These are phyloP conservation scores for Cymodocea nodosa DNA, from an alignment of 116 monocot genomes.

Conservation along the genomic window DNA sequence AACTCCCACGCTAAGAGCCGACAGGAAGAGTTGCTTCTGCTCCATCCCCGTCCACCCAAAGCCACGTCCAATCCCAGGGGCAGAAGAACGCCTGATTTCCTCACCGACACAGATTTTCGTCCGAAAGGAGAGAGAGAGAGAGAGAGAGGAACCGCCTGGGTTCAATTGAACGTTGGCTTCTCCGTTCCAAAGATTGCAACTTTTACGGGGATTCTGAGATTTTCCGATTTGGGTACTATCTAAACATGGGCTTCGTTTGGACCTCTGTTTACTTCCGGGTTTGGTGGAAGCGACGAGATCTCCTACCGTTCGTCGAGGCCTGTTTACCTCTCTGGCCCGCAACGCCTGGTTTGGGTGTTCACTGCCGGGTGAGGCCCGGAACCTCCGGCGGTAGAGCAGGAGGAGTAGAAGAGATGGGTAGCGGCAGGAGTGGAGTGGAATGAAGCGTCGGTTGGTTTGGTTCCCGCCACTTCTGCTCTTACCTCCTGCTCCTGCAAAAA, in stretches of 20 bases:
- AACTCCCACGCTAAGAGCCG: conserved; percentile 51
- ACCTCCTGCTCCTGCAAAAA: no score
- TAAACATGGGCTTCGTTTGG: no score
- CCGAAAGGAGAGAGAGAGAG: no score
- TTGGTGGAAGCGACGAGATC: background rate
- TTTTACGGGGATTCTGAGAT: no score
- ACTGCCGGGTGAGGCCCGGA: background rate
- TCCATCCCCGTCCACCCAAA: conserved; percentile 34
- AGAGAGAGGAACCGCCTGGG: background rate
- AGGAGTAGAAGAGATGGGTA: background rate
- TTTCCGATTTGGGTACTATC: no score
- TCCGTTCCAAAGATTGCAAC: no score
- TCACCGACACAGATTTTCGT: no score
- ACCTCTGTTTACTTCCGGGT: no score
- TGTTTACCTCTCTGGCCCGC: background rate
- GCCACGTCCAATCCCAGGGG: background rate
- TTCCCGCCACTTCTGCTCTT: conserved; percentile 1
- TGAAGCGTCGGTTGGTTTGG: background rate
- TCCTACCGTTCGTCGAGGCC: background rate
- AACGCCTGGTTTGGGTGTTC: background rate
- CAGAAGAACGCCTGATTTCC: no score
- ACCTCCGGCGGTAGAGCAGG: background rate
- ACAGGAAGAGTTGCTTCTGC: conserved; percentile 52
- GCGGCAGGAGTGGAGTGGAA: background rate
- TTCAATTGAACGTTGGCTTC: no score